These are phyloP conservation scores for Acanthochlamys bracteata DNA, from an alignment of 106 monocot genomes.

Conservation along the genomic window DNA sequence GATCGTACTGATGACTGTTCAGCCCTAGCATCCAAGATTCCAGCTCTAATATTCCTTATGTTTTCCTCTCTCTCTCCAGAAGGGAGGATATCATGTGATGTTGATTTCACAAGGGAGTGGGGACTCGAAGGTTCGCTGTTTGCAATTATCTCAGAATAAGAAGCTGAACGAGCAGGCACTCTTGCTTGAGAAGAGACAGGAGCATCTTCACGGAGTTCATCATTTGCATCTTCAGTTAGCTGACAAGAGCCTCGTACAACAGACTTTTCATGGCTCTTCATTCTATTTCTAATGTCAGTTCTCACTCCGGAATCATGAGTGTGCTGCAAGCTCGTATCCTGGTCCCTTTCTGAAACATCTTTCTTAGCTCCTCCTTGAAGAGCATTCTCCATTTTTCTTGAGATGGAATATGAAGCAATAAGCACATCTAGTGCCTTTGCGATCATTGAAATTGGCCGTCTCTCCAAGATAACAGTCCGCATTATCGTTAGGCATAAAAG, in stretches of 20 bases:
- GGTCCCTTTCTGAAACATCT: slow-evolving; percentile 16
- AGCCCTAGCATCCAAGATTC: slow-evolving; percentile 11
- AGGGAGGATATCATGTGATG: slow-evolving; percentile 16
- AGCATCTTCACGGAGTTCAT: slow-evolving; percentile 17
- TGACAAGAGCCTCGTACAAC: slow-evolving; percentile 12
- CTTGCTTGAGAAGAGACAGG: slow-evolving; percentile 7
- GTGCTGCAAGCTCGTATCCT: slow-evolving; percentile 18
- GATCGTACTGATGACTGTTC: slow-evolving; percentile 20
- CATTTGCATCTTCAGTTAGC: slow-evolving; percentile 3
- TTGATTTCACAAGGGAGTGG: slow-evolving; percentile 8
- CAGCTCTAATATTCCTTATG: not conserved
- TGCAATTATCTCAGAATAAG: slow-evolving; percentile 30
- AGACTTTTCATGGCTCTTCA: slow-evolving; percentile 7
- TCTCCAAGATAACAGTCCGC: slow-evolving; percentile 70
- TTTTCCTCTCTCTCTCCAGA: slow-evolving; percentile 10
- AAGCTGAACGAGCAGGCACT: slow-evolving; percentile 7
- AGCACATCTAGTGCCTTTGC: slow-evolving; percentile 70
- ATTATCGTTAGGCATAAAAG: slow-evolving; percentile 61
- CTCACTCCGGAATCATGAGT: not conserved
- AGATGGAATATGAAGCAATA: slow-evolving; percentile 61
- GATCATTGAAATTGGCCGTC: slow-evolving; percentile 59
- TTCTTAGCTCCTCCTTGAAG: slow-evolving; percentile 23
- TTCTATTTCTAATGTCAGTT: not conserved
- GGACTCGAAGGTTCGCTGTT: slow-evolving; percentile 13
- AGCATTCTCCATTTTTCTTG: slow-evolving; percentile 35